Evolutionary conservation across 371 early-diverging fungal species (phyloP), one percentile per base, ranked within the genome.

Genomic region (Amoeboaphelidium protococcarum): DNA sequence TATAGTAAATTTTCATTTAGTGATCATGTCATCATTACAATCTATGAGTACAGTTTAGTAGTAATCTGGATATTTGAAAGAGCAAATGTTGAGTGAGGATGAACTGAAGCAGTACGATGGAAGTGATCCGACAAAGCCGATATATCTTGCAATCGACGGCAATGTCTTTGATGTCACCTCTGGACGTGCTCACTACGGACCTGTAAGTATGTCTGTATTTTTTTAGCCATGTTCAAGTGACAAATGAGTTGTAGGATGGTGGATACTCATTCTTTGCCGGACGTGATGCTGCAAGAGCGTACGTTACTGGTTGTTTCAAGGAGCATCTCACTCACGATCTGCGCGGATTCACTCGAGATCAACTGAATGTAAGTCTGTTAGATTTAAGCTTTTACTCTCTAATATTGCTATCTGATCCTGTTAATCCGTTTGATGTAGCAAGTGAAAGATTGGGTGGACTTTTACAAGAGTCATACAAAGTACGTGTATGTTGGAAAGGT

Each of bases 261-360:
- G n/a, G n/a, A n/a, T 94, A 94, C 59, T 54, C 69, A 37, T 72
- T 84, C 50, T 94, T 94, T 66, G 78, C 90, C 13, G 95, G 92
- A 1, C 68, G 71, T 50, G 95, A 90, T 58, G 86, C 88, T 4
- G 76, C 85, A 2, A 65, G 92, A 40, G 90, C 92, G 1, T 94
- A 79, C 58, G 80, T 81, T 19, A 91, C 95, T 1, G 89, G 90
- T 25, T 94, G 95, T 58, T 82, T 83, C 54, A 50, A 83, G 49
- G 78, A 79, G 19, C 85, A 91, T 54, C 62, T 89, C 26, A 89
- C 91, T 1, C 86, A 87, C 51, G 95, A 95, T 59, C 58, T 81
- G 16, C 73, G 92, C 21, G 91, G 89, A 0, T 62, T 94, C 12
- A 64, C 61, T 1, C 63, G 65, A 13, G 60, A 62, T 1, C 67